Base-by-base conservation (phyloP, 2,329 filamentous ascomycete genomes). In the Rhinocladiella mackenziei region DNA sequence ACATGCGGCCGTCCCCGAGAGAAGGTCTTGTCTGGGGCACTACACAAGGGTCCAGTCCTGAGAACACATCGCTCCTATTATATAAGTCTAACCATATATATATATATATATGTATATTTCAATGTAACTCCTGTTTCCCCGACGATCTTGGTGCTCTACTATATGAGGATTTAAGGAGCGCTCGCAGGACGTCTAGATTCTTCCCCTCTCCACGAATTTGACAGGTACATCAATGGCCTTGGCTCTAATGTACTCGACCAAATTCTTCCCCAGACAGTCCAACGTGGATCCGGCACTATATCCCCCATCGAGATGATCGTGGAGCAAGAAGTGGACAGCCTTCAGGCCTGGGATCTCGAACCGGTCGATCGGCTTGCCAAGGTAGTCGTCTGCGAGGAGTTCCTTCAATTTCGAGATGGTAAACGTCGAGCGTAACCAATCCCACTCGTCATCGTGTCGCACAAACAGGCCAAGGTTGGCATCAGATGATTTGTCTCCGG, bases 311-410 rank as follows among this genome's bases (percentile, higher is more conserved):
- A 40, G 15, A 43, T 48, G 47, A 31, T 40, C 39, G 6, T 34
- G 15, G 4, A 48, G 22, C 9, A 43, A 23, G 40, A 48, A 48
- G 26, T 48, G 45, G 7, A 48, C 45, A 25, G 45, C 45, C 19
- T 18, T 23, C 5, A 48, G n/a, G 13, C 30, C 3, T 11, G 31
- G 23, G 23, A 48, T 36, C 36, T 54, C 49, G 17, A 48, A 48
- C 9, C 50, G 37, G 14, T 46, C 41, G n/a, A 53, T 43, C 9
- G 11, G n/a, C 8, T 33, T 39, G 2, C 38, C 46, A 1, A 18
- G 19, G 18, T 45, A 72, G 43, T 75, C 72, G 9, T 67, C 59
- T 1, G 61, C 70, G 0, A 74, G 61, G 33, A 70, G 52, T 5
- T 63, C 50, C 11, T 60, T 58, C 40, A 74, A 51, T 8, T 59